Evolutionary conservation across 371 early-diverging fungal genomes (phyloP), one percentile per base, ranked within the genome.

Genomic region (Blyttiomyces sp.): DNA sequence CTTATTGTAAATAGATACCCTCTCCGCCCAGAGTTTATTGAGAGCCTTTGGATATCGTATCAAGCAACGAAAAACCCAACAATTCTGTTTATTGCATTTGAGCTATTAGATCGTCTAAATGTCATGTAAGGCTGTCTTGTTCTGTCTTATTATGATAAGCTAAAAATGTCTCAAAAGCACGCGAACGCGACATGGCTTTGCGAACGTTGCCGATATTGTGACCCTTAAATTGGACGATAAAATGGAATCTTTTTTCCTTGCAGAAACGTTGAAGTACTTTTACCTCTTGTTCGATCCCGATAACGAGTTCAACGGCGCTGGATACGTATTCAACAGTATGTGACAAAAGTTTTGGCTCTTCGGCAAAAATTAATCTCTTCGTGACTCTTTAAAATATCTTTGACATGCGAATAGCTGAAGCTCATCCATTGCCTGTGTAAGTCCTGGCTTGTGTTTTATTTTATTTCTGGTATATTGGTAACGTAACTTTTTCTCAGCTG

Each of bases 261-360:
- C 92, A 0, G 96, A 96, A 70, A 94, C 95, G 0, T 80, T 96
- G 45, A 96, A 96, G 68, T 95, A 94, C 63, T 74, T 94, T 26
- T 94, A 91, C 59, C 73, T 94, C 24, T 31, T 65, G 17, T 65
- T 65, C 44, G 59, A 59, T 27, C 45, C 43, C 11, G 39, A 43
- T 17, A 65, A 65, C 43, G 27, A 30, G 23, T 65, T 45, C 55
- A 65, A 65, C 27, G 3, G 6, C 5, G 57, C 36, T 9, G 43
- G 49, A 16, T 65, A 54, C 31, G 54, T 65, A n/a, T 65, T 65
- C 55, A 65, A 65, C 54, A 65, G 60, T 59, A 43, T 42, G 30
- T 4, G 17, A 11, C 4, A 21, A n/a, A 26, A 13, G 23, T 28
- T 49, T n/a, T 16, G 3, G 35, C 32, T 58, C 24, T 34, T 49